phyloP scores from a whole-genome alignment of 1,284 basidiomycete genomes.

The Sutorius eximius region DNA sequence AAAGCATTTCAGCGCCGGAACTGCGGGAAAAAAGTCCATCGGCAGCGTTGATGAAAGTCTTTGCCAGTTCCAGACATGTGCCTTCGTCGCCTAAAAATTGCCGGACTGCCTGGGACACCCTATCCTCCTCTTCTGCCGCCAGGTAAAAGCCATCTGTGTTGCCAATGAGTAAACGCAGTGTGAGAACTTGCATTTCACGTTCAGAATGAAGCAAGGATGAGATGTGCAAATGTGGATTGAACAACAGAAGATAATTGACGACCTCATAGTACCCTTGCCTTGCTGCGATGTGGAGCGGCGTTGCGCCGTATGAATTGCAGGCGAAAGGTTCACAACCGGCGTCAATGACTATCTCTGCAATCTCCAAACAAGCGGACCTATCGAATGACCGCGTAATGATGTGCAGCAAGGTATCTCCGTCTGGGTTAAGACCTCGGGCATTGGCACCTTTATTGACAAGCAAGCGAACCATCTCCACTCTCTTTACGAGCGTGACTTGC shows the following conservation, averaged over 20 bases:
- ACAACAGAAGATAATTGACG: background rate
- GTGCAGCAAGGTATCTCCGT: conserved; percentile 1
- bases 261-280: background rate
- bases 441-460: conserved; percentile 4
- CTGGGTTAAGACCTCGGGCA: background rate
- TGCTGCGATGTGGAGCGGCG: conserved; percentile 1
- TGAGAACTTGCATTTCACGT: background rate
- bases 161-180: background rate
- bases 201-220: fast-evolving
- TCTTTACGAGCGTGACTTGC: background rate
- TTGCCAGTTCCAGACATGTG: background rate
- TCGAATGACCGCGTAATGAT: background rate
- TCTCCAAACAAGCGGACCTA: background rate
- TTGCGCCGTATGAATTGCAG: background rate
- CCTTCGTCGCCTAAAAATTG: background rate
- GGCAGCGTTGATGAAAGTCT: background rate
- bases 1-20: background rate
- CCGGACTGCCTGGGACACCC: background rate
- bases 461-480: conserved; percentile 4
- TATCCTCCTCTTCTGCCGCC: background rate
- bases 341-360: background rate
- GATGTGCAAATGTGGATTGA: background rate
- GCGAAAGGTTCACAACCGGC: background rate
- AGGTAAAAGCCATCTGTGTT: background rate
- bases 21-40: background rate